Conservation (phyloP, 345 rosid genomes). For the Aquilaria malaccensis region DNA sequence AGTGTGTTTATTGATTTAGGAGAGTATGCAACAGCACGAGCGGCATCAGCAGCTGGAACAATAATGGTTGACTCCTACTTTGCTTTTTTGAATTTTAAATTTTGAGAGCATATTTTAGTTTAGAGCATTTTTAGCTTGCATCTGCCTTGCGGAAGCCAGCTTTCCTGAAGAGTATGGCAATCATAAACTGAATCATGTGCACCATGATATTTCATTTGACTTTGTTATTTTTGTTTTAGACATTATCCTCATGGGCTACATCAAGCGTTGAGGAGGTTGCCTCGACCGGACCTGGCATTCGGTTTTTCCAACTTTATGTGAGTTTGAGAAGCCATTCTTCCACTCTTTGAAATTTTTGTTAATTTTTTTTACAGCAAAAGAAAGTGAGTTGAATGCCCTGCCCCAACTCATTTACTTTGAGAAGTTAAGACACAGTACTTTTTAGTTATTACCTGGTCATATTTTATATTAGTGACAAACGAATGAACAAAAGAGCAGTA, state of each 20-base stretch:
- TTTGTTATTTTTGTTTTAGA: slow-evolving; percentile 35
- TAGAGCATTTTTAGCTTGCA: background rate
- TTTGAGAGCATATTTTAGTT: background rate
- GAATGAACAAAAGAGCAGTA: too few relatives aligned
- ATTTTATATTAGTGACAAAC: too few relatives aligned
- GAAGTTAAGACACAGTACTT: too few relatives aligned
- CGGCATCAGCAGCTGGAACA: slow-evolving; percentile 81
- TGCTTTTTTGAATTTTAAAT: slow-evolving; percentile 5
- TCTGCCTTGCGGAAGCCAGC: background rate
- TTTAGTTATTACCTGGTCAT: too few relatives aligned
- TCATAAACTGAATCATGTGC: background rate
- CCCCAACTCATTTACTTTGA: too few relatives aligned
- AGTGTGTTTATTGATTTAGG: slow-evolving; percentile 42
- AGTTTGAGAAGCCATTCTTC: slow-evolving; percentile 21
- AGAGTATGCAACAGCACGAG: slow-evolving; percentile 90
- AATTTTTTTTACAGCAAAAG: background rate
- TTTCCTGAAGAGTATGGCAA: background rate
- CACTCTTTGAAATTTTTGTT: background rate
- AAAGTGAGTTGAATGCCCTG: too few relatives aligned
- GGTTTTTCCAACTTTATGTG: slow-evolving; percentile 93
- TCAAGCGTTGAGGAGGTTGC: slow-evolving; percentile 94
- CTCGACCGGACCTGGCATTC: slow-evolving; percentile 91
- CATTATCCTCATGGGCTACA: slow-evolving; percentile 89
- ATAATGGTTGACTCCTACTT: slow-evolving; percentile 58
- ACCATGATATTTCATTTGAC: background rate